Evolutionary conservation across 768 basidiomycete species (phyloP), one percentile per base, ranked within the genome.

Genomic region (Panaeolus cyanescens): DNA sequence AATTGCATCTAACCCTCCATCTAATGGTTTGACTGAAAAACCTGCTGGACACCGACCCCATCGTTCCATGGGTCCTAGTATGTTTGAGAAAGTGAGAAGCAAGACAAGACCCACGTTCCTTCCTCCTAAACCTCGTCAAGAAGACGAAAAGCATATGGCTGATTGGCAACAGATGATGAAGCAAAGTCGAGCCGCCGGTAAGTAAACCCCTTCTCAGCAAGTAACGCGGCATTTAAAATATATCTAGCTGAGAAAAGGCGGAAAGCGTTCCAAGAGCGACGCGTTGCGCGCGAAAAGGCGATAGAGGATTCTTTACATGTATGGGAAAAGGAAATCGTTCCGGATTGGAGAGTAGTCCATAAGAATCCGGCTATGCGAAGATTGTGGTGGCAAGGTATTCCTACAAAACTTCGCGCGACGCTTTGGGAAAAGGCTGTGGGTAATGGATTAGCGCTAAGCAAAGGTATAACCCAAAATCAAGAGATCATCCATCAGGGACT

Each of bases 121-220:
- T n/a, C 95, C 95, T 22, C 94, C 94, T 5, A 96, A 96, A 71
- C 77, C 74, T 54, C 83, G 82, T 30, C 70, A 83, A 60, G 94
- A 96, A 73, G 94, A 96, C 69, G 74, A 80, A 54, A 95, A 89
- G 65, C 95, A 96, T 74, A 79, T 93, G 70, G 85, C 88, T 4
- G 90, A 91, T 70, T 95, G 94, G 90, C 85, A 93, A 68, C 75
- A 81, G 32, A 96, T 96, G 93, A 93, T 95, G 89, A 87, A 86
- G 64, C 86, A 80, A 45, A 93, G 91, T 75, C 86, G 90, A 56
- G 73, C 75, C 17, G 84, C 88, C 64, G 92, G 93, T 93, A 62
- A 70, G 82, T 75, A 9, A 25, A 39, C 56, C 34, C 19, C 55
- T 28, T 32, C 42, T 58, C 28, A 31, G 31, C 28, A 22, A 34